phyloP scores from a whole-genome alignment of 305 asterid genomes.

The Fraxinus baroniana region DNA sequence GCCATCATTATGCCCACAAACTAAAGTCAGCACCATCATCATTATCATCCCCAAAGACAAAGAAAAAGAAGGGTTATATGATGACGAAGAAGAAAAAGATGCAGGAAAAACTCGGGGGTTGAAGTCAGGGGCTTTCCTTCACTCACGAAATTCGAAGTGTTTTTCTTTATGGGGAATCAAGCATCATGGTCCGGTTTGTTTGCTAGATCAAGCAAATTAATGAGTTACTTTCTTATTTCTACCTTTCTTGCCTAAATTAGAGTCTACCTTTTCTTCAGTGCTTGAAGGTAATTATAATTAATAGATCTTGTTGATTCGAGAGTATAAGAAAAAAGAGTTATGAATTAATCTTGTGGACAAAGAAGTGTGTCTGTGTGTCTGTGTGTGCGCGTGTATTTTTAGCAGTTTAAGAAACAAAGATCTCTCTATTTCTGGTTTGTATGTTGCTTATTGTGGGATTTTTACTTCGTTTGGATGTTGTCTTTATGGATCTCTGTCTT shows the following conservation, averaged over 20 bases:
- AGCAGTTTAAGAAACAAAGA: not conserved
- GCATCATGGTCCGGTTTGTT: constrained; percentile 81
- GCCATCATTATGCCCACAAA: constrained; percentile 51
- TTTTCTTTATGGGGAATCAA: constrained; percentile 59
- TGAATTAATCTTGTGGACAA: not conserved
- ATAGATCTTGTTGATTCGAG: not conserved
- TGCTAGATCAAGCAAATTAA: constrained; percentile 30
- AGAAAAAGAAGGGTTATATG: constrained; percentile 19
- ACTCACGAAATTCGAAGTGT: not conserved
- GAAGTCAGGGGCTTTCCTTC: constrained; percentile 5
- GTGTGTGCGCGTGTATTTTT: not conserved
- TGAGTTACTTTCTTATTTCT: not conserved
- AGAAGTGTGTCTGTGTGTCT: not conserved
- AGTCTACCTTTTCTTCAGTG: not conserved
- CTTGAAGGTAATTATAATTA: not conserved
- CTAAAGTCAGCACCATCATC: constrained; percentile 36
- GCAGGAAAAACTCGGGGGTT: not conserved
- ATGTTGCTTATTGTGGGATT: not conserved
- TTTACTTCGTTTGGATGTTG: constrained; percentile 6
- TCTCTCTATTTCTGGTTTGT: constrained; percentile 8
- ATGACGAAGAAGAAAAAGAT: constrained; percentile 2
- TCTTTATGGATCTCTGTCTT: constrained; percentile 22
- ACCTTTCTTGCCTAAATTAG: not conserved
- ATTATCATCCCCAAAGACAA: constrained; percentile 13
- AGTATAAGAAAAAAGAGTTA: not conserved